Percentiles rank a stretch among this genome's conserved stretches.
Conservation (phyloP, 2,329 filamentous ascomycete genomes). For the Talaromyces piceae region DNA sequence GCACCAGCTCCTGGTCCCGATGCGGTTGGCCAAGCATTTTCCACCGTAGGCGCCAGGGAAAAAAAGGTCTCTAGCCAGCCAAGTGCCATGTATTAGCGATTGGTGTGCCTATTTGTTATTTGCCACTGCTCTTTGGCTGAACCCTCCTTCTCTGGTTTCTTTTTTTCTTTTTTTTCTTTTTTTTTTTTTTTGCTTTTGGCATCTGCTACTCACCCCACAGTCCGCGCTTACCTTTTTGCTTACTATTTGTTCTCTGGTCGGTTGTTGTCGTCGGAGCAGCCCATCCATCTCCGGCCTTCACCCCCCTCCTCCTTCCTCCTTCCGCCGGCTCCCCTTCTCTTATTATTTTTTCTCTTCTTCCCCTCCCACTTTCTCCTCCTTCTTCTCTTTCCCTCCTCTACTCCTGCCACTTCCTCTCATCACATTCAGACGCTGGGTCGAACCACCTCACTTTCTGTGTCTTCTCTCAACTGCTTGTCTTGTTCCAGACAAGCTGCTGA, state of each 20-base stretch:
- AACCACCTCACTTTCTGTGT: not conserved
- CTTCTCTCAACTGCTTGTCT: slow-evolving; percentile 1
- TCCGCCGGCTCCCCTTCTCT: not conserved
- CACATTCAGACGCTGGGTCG: slow-evolving; percentile 8
- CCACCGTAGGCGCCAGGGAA: not conserved
- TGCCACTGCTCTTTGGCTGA: not conserved
- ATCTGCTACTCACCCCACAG: not conserved
- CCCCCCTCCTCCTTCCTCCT: not conserved
- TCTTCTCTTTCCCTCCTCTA: not conserved
- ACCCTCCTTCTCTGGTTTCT: too few relatives aligned
- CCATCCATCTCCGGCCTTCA: slow-evolving; percentile 3
- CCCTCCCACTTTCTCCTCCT: not conserved
- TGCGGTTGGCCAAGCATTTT: not conserved
- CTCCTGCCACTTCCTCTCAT: not conserved
- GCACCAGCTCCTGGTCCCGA: not conserved
- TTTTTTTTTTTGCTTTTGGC: not conserved
- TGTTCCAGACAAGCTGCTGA: slow-evolving; percentile 10
- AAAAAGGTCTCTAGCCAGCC: not conserved
- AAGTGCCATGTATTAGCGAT: not conserved
- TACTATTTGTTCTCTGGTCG: too few relatives aligned
- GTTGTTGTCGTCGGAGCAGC: not conserved
- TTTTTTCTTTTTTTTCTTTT: too few relatives aligned
- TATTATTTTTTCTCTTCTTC: not conserved
- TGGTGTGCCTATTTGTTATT: not conserved
- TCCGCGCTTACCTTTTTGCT: not conserved